Conservation (phyloP, 805 yeast species). For the Peterozyma toletana region DNA sequence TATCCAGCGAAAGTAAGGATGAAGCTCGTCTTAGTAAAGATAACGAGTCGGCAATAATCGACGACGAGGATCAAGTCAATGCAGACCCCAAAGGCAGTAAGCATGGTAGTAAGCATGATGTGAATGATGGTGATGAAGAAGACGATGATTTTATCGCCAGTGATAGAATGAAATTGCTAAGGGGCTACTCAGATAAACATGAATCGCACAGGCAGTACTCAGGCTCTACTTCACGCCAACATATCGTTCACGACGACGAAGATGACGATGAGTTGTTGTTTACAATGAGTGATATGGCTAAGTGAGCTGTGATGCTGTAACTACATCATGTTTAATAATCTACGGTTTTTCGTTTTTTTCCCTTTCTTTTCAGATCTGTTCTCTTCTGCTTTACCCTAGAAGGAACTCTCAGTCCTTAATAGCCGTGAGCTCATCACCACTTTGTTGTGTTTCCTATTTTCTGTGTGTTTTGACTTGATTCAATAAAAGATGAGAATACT, state of each 20-base stretch:
- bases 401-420: too few species aligned
- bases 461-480: too few species aligned
- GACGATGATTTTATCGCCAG: conserved; percentile 5
- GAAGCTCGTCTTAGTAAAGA: not conserved
- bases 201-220: conserved; percentile 1
- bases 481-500: too few species aligned
- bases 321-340: too few species aligned
- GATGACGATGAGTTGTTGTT: conserved; percentile 64
- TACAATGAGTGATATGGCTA: conserved; percentile 65
- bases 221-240: conserved; percentile 6
- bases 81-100: conserved; percentile 2
- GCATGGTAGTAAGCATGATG: conserved; percentile 21
- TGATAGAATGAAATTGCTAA: conserved; percentile 1
- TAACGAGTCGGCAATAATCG: not conserved
- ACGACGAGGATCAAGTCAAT: not conserved
- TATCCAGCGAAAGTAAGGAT: not conserved
- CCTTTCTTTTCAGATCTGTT: too few species aligned
- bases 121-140: conserved; percentile 24
- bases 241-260: conserved; percentile 27
- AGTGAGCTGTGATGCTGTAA: too few species aligned
- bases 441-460: too few species aligned
- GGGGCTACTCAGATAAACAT: conserved; percentile 2
- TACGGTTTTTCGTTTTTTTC: too few species aligned
- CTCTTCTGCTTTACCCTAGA: too few species aligned
- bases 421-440: too few species aligned